A percentile compares a stretch with the other conserved stretches of the same genome.
These are phyloP conservation scores for Myriosclerotinia scirpicola DNA, from an alignment of 2,329 filamentous ascomycete genomes.

Conservation along the genomic window DNA sequence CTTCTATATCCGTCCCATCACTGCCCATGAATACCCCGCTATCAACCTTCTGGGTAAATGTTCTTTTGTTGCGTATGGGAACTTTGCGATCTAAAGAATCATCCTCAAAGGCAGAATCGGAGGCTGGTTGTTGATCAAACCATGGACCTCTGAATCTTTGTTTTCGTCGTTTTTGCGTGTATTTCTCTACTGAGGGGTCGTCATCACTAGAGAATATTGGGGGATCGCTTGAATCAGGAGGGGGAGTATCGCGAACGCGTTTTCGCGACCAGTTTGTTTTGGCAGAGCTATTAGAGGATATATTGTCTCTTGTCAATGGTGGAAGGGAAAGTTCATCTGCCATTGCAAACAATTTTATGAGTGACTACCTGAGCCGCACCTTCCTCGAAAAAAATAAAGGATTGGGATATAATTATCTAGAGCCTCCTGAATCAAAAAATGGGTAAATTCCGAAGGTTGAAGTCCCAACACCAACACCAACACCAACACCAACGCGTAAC, in stretches of 20 bases:
- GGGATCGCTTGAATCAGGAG: slow-evolving; percentile 63
- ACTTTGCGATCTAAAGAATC: slow-evolving; percentile 14
- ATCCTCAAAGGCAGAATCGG: slow-evolving; percentile 29
- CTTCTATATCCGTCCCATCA: slow-evolving; percentile 52
- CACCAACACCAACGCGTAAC: not conserved
- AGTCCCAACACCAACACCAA: not conserved
- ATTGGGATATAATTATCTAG: not conserved
- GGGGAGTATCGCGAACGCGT: slow-evolving; percentile 42
- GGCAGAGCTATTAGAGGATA: slow-evolving; percentile 6
- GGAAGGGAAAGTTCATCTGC: slow-evolving; percentile 32
- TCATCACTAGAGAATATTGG: slow-evolving; percentile 72
- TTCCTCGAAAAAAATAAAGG: not conserved
- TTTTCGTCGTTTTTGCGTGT: slow-evolving; percentile 59
- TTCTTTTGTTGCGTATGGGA: slow-evolving; percentile 46
- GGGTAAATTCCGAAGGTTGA: not conserved
- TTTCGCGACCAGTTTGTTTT: slow-evolving; percentile 38
- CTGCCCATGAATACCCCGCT: slow-evolving; percentile 70
- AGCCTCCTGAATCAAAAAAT: not conserved
- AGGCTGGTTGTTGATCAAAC: slow-evolving; percentile 59
- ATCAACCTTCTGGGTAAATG: slow-evolving; percentile 60
- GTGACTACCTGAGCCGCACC: not conserved
- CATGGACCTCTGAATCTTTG: slow-evolving; percentile 64
- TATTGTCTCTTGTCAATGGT: slow-evolving; percentile 19
- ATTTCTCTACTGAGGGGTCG: slow-evolving; percentile 66
- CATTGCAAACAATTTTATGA: slow-evolving; percentile 21